These are phyloP conservation scores for Kwoniella europaea DNA, from an alignment of 768 basidiomycete genomes.

Conservation along the genomic window DNA sequence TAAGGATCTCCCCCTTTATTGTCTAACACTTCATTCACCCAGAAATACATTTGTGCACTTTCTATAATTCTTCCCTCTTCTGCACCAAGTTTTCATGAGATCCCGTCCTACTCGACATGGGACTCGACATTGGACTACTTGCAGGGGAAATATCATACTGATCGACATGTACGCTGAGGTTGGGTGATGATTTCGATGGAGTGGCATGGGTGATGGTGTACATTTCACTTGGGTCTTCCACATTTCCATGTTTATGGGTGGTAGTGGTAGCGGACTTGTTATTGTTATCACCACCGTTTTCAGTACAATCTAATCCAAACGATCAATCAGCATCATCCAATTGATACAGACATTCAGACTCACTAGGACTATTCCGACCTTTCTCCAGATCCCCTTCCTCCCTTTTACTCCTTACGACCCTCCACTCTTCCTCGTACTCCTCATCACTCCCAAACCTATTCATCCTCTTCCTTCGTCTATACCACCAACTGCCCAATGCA, in stretches of 20 bases:
- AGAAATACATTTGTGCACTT: neutral
- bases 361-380: neutral
- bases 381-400: neutral
- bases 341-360: neutral
- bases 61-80: neutral
- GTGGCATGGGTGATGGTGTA: neutral
- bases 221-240: too few relatives aligned
- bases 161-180: neutral
- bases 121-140: neutral
- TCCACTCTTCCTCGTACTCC: neutral
- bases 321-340: neutral
- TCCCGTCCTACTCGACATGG: constrained; percentile 9
- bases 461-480: constrained; percentile 5
- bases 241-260: too few relatives aligned
- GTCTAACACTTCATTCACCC: neutral
- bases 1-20: too few relatives aligned
- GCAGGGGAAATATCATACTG: neutral
- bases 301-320: too few relatives aligned
- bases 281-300: too few relatives aligned
- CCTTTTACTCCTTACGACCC: neutral
- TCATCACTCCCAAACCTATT: constrained; percentile 8
- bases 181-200: neutral
- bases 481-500: neutral
- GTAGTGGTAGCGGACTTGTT: too few relatives aligned
- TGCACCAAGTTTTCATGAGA: constrained; percentile 1